phyloP scores from a whole-genome alignment of 352 stramenopile species.

The Phytophthora tubulina region DNA sequence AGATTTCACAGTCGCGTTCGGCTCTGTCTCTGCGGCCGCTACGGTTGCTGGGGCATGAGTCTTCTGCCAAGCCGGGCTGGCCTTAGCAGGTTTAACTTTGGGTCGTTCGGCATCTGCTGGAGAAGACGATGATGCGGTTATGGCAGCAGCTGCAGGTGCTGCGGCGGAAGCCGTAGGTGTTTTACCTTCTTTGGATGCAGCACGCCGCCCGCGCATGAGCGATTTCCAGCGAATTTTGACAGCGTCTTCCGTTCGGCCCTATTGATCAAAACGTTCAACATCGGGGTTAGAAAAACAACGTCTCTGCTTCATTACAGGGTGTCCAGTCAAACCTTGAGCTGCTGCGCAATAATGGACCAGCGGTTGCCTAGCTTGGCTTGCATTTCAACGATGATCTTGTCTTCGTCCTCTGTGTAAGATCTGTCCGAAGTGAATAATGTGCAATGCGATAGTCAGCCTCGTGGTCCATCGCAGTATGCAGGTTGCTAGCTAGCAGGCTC shows the following conservation, averaged over 20 bases:
- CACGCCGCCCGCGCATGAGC: slow-evolving; percentile 81
- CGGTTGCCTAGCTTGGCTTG: slow-evolving; percentile 92
- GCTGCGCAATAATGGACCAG: slow-evolving; percentile 94
- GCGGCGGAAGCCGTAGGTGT: slow-evolving; percentile 20
- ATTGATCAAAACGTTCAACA: slow-evolving; percentile 8
- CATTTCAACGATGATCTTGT: slow-evolving; percentile 94
- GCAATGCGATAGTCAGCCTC: not conserved
- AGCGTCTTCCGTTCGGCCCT: slow-evolving; percentile 93
- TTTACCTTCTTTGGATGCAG: slow-evolving; percentile 78
- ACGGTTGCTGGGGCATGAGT: slow-evolving; percentile 42
- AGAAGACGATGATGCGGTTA: slow-evolving; percentile 20
- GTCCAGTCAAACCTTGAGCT: slow-evolving; percentile 71
- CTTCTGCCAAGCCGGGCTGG: slow-evolving; percentile 52
- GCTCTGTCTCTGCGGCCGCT: slow-evolving; percentile 3
- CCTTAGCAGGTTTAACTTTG: slow-evolving; percentile 48
- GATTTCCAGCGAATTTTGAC: slow-evolving; percentile 96
- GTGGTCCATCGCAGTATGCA: not conserved
- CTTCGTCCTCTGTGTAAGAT: slow-evolving; percentile 91
- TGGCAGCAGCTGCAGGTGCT: slow-evolving; percentile 26
- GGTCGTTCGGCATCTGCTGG: slow-evolving; percentile 33
- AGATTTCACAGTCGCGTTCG: slow-evolving; percentile 28
- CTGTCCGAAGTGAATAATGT: slow-evolving; percentile 35
- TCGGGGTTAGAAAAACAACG: not conserved
- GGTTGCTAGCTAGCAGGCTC: slow-evolving; percentile 22
- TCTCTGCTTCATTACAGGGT: not conserved